Conservation (phyloP, 2,329 filamentous ascomycete species). For the Fusarium sp. region DNA sequence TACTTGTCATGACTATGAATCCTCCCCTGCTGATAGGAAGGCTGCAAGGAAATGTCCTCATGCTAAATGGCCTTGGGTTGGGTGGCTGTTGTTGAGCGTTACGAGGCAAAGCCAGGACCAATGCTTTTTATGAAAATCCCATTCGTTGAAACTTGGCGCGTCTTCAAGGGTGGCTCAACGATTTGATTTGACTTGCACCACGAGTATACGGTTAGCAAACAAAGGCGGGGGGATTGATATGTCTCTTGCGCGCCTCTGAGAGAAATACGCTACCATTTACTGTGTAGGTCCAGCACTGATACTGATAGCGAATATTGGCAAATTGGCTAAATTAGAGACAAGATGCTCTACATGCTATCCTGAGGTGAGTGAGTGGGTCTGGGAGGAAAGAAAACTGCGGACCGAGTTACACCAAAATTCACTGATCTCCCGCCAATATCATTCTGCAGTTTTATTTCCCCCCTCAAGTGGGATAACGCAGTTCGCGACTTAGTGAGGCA, state of each 20-base stretch:
- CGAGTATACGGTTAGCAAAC: slow-evolving; percentile 23
- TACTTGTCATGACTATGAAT: neutral
- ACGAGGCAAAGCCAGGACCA: slow-evolving; percentile 28
- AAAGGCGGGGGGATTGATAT: slow-evolving; percentile 8
- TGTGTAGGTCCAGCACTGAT: slow-evolving; percentile 1
- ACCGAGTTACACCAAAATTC: no score
- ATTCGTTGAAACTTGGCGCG: slow-evolving; percentile 27
- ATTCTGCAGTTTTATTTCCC: no score
- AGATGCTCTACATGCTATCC: slow-evolving; percentile 17
- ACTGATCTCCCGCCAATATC: no score
- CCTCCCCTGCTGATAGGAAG: slow-evolving; percentile 5
- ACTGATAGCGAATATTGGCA: slow-evolving; percentile 7
- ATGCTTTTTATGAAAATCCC: slow-evolving; percentile 10
- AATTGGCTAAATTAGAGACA: slow-evolving; percentile 18
- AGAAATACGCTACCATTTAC: slow-evolving; percentile 2
- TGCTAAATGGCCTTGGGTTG: slow-evolving; percentile 21
- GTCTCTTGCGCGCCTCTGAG: slow-evolving; percentile 7
- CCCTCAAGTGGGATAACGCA: slow-evolving; percentile 1
- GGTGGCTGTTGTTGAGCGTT: slow-evolving; percentile 34
- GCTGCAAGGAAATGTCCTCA: slow-evolving; percentile 8
- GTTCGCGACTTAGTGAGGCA: slow-evolving; percentile 27
- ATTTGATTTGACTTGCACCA: slow-evolving; percentile 24
- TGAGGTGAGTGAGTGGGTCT: slow-evolving; percentile 11
- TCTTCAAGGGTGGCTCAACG: slow-evolving; percentile 28
- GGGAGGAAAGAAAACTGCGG: no score